A percentile compares a stretch with the other conserved stretches of the same genome.
phyloP scores from a whole-genome alignment of 805 yeast genomes.

The Teunomyces aglyptinius region DNA sequence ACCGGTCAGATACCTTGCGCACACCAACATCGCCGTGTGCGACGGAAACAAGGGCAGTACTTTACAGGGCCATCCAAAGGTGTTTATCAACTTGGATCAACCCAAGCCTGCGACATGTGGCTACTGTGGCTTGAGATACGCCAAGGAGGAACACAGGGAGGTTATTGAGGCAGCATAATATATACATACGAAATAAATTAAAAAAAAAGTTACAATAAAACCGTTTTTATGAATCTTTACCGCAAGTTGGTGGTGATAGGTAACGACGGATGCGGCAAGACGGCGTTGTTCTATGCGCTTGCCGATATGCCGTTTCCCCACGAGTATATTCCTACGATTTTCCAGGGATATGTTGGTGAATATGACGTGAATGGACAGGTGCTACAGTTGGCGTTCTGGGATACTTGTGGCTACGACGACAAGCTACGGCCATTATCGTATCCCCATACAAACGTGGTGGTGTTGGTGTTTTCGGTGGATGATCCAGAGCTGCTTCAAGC shows the following conservation, averaged over 20 bases:
- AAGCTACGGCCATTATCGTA: constrained; percentile 44
- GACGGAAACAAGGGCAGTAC: constrained; percentile 70
- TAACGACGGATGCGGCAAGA: neutral
- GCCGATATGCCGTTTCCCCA: neutral
- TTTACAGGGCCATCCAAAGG: constrained; percentile 81
- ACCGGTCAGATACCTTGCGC: constrained; percentile 62
- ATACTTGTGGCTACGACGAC: constrained; percentile 59
- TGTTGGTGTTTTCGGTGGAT: constrained; percentile 88
- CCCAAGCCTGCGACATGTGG: constrained; percentile 73
- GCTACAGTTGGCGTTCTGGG: constrained; percentile 81
- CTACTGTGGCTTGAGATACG: constrained; percentile 74
- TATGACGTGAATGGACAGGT: neutral
- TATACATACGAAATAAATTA: neutral
- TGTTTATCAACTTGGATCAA: constrained; percentile 76
- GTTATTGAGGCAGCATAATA: constrained; percentile 28
- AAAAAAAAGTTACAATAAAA: neutral
- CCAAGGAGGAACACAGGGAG: constrained; percentile 49
- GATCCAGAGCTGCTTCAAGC: constrained; percentile 90
- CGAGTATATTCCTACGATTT: constrained; percentile 1
- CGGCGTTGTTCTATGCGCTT: neutral
- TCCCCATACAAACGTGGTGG: constrained; percentile 88
- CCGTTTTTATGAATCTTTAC: neutral
- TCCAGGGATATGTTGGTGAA: neutral
- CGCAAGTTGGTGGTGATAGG: neutral
- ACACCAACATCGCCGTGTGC: constrained; percentile 68